Evolutionary conservation across 371 early-diverging fungal genomes (phyloP), one percentile per base, ranked within the genome.

Genomic region (Rhizopus microsporus): DNA sequence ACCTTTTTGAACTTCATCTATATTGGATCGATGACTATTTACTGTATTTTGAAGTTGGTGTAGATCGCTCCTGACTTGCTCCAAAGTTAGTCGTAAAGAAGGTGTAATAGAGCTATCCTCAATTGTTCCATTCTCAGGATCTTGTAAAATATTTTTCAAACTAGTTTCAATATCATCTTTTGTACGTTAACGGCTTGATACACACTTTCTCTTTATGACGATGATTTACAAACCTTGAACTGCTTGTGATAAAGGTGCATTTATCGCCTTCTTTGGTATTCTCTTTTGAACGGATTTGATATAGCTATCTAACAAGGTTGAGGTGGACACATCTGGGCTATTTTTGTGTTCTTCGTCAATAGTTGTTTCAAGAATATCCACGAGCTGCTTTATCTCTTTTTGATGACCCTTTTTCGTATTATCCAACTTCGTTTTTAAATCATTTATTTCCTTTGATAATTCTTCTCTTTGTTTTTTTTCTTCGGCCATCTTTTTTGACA

Each of bases 51-150:
- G 42, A 31, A 55, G 64, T 17, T 58, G 55, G 35, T 59, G 59
- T 46, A 67, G 32, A 23, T 48, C 59, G n/a, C 46, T 50, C 49
- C 72, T 65, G 10, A 78, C 29, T 31, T 68, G 54, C 23, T 78
- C 76, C 10, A 78, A 46, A 0, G 56, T 30, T 4, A 64, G 32
- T 34, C 71, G 43, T 8, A 78, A 30, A n/a, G 73, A 65, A 23
- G 79, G 76, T 7, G 70, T 15, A 29, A 7, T 7, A 0, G 68
- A 64, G 9, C 50, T 70, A 23, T 69, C 57, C 12, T 46, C 46
- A 1, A 75, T 34, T 0, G 29, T 51, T 1, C 61, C 56, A 37
- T 72, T 66, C 12, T 75, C 73, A 3, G 67, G 54, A 59, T 75
- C 75, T 8, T 63, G 10, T 38, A 72, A 48, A 45, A 73, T 51